Evolutionary conservation across 352 stramenopile genomes (phyloP), one percentile per base, ranked within the genome.

Genomic region (Pythium pyrilobum): DNA sequence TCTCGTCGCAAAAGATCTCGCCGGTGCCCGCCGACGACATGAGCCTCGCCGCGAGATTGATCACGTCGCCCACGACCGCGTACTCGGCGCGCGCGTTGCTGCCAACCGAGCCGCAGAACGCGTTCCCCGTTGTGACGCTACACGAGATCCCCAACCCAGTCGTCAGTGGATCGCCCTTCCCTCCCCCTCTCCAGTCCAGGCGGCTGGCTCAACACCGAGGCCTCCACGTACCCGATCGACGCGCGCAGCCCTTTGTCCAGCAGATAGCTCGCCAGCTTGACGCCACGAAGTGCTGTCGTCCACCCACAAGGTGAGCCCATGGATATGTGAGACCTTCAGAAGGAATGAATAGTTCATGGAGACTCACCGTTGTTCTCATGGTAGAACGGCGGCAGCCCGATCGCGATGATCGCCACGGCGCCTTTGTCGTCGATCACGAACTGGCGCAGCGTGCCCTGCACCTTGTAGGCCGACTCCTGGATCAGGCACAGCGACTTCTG

Each of bases 351-450:
- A 21, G 27, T 15, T 36, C 5, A 20, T 33, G 11, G 27, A 20
- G 43, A 5, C 38, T 25, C 56, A 85, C 77, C 71, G 58, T 95
- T 93, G 66, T 94, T 87, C 68, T 95, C 77, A 56, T 92, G 82
- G 57, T 86, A 90, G 49, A 88, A 88, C 12, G 85, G 85, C 1
- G 80, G 79, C 0, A 93, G 63, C 0, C 85, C 83, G 21, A 95
- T 76, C 11, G 76, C 80, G 18, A 92, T 65, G 37, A 92, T 92
- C 12, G 81, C 80, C 10, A 93, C 69, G 0, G 80, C 82, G 18
- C 85, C 85, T 62, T 95, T 93, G 60, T 94, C 83, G 32, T 95
- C 85, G 32, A 95, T 91, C 7, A 93, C 62, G 42, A 95, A 92
- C 55, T 95, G 85, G 9, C 83, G 81, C 15, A 95, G 62, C 27